Evolutionary conservation across 306 rosid genomes (phyloP).

Genomic region (Sicyos baderoa): DNA sequence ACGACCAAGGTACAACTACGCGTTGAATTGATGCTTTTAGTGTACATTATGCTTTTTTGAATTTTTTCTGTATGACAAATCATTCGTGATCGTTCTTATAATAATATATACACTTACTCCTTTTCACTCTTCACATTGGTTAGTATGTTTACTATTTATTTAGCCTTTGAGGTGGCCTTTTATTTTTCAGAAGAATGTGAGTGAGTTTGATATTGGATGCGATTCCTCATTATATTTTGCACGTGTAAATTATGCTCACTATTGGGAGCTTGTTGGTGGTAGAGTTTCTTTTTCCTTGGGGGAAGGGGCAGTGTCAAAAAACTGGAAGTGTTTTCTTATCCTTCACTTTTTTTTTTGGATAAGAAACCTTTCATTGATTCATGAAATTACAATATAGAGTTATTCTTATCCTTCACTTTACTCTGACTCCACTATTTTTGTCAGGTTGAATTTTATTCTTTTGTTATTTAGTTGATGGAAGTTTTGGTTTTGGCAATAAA

Average conservation of each 20-base stretch:
- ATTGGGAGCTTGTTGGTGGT: not conserved
- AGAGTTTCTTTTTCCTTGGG: not conserved
- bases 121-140: not conserved
- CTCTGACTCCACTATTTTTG: not conserved
- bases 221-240: not conserved
- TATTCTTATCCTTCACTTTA: not conserved
- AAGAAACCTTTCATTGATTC: too few relatives aligned
- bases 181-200: slow-evolving; percentile 1
- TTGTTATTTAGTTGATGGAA: not conserved
- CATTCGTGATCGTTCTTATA: not conserved
- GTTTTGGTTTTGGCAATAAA: not conserved
- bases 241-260: not conserved
- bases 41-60: not conserved
- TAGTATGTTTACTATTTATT: slow-evolving; percentile 10
- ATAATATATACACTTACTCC: not conserved
- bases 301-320: not conserved
- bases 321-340: not conserved
- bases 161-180: not conserved
- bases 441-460: not conserved
- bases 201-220: not conserved
- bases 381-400: too few relatives aligned
- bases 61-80: not conserved
- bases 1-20: slow-evolving; percentile 45
- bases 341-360: too few relatives aligned
- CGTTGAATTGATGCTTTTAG: slow-evolving; percentile 7